Evolutionary conservation across 768 basidiomycete species (phyloP).

Genomic region (Pisolithus orientalis): DNA sequence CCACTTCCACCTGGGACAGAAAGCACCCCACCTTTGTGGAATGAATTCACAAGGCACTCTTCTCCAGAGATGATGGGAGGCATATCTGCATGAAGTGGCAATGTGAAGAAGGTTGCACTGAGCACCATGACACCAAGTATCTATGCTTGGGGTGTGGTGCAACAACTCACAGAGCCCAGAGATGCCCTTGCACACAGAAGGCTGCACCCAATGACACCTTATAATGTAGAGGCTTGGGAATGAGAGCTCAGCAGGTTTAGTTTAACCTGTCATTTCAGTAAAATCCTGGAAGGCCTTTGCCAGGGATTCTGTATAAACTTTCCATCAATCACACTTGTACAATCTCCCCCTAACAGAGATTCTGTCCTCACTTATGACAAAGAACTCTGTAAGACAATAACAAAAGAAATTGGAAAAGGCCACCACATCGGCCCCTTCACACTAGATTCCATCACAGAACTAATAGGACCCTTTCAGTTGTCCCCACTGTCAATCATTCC

Average conservation of each 20-base stretch:
- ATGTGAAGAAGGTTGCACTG: neutral
- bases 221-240: neutral
- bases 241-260: neutral
- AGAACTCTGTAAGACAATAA: too few species aligned
- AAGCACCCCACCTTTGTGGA: too few species aligned
- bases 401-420: neutral
- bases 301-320: neutral
- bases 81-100: neutral
- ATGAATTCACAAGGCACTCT: too few species aligned
- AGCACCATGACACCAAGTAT: neutral
- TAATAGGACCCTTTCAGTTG: constrained; percentile 24
- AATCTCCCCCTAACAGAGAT: too few species aligned
- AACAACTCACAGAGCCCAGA: neutral
- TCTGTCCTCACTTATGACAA: too few species aligned
- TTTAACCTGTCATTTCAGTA: neutral
- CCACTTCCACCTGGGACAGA: too few species aligned
- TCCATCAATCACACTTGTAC: neutral
- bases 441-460: neutral
- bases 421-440: neutral
- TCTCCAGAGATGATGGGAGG: too few species aligned
- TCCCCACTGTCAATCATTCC: constrained; percentile 22
- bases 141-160: neutral
- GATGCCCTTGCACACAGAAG: neutral
- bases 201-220: neutral
- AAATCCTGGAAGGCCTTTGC: neutral